Percentiles rank a stretch among this genome's conserved stretches.
These are phyloP conservation scores for Exophiala viscosa DNA, from an alignment of 2,329 filamentous ascomycete genomes.

Conservation along the genomic window DNA sequence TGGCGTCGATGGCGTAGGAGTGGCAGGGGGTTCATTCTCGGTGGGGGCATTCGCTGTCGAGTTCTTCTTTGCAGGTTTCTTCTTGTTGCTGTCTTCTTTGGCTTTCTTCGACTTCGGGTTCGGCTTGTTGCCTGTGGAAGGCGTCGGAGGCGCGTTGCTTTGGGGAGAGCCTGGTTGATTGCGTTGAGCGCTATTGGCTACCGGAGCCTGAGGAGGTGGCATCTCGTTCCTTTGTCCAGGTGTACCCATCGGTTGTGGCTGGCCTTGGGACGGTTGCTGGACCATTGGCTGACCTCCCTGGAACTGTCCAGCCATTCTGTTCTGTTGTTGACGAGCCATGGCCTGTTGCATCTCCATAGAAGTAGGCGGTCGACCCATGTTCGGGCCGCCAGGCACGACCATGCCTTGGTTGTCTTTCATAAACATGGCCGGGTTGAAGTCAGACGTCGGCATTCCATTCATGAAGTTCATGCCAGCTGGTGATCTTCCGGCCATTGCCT, in stretches of 20 bases:
- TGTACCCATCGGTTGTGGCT: slow-evolving; percentile 50
- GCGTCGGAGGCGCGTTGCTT: slow-evolving; percentile 57
- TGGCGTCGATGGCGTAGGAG: slow-evolving; percentile 48
- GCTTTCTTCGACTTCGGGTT: slow-evolving; percentile 60
- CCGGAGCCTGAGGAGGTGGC: slow-evolving; percentile 48
- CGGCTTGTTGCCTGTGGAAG: slow-evolving; percentile 57
- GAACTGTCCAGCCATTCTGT: slow-evolving; percentile 35
- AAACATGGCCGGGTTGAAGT: slow-evolving; percentile 38
- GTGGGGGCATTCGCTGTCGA: slow-evolving; percentile 40
- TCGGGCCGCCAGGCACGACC: slow-evolving; percentile 44
- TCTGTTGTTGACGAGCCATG: slow-evolving; percentile 32
- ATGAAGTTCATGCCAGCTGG: slow-evolving; percentile 58
- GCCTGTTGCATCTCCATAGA: slow-evolving; percentile 47
- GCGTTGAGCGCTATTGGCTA: slow-evolving; percentile 40
- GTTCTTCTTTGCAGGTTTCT: slow-evolving; percentile 48
- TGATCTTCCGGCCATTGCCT: slow-evolving; percentile 57
- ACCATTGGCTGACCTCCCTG: slow-evolving; percentile 46
- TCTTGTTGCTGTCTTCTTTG: slow-evolving; percentile 43
- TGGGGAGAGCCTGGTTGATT: slow-evolving; percentile 44
- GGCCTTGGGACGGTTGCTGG: slow-evolving; percentile 42
- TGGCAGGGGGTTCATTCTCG: slow-evolving; percentile 46
- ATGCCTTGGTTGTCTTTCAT: slow-evolving; percentile 44
- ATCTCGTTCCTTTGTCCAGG: slow-evolving; percentile 56
- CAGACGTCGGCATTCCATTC: slow-evolving; percentile 46
- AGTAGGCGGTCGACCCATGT: slow-evolving; percentile 56